Base-by-base conservation (phyloP, 192 early-diverging fungal species). In the Funneliformis geosporum region DNA sequence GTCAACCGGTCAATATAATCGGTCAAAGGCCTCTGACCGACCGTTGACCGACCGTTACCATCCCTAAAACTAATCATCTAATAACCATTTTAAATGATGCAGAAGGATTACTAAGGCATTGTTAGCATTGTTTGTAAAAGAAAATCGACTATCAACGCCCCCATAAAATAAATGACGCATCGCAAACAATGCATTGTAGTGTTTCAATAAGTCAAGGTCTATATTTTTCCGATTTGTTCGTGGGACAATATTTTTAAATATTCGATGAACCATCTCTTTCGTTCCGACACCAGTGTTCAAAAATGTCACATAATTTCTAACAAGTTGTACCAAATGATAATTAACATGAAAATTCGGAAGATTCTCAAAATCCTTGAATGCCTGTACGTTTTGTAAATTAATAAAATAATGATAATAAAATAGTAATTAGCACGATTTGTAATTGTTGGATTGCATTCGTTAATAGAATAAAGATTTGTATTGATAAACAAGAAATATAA, bases 291-390 rank as follows among this genome's bases (percentile, higher is more conserved):
- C 33, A 33, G 9, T 47, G 14, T 47, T 47, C 9, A 47, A 47
- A 2, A 47, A 47, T 47, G 46, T 47, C 14, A 12, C 27, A 11
- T 23, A 23, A 64, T 64, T 64, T 23, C 8, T 28, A 11, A 25
- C 25, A 28, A 28, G 61, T 28, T 27, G 61, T 2, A 64, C 7
- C 12, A 64, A 28, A 64, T 64, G 61, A 27, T 28, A 64, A 28
- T 28, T 64, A 28, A 28, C 23, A 64, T 64, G 25, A 0, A 64
- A 28, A 28, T 64, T 64, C 25, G 4, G 61, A 28, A 64, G 8
- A 28, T 64, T 64, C 9, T 64, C 25, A 64, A 64, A 64, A 64
- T 64, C 61, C 8, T 64, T 28, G 12, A 64, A 64, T 64, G 61
- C 25, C 61, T 64, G 25, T 64, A 33, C 33, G 33, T 33, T 33